Conservation (phyloP, 352 stramenopile species). For the Albugo candida region DNA sequence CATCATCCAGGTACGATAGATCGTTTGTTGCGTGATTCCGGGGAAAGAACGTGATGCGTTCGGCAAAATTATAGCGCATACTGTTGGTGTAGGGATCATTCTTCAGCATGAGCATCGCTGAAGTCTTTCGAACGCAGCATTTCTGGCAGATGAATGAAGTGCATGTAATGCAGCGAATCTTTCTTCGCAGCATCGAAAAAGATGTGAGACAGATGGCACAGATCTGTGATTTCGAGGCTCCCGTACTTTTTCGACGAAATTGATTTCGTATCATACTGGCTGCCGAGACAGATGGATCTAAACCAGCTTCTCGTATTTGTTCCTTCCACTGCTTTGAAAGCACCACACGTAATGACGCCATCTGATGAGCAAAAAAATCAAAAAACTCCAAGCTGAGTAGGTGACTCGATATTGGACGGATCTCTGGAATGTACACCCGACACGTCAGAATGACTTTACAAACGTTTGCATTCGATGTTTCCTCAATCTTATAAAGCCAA, state of each 20-base stretch:
- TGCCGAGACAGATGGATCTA: background rate
- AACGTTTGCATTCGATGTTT: conserved; percentile 30
- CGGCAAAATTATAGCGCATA: too few relatives aligned
- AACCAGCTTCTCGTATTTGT: conserved; percentile 12
- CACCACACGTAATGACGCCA: conserved; percentile 29
- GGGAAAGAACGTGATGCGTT: too few relatives aligned
- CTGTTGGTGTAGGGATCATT: too few relatives aligned
- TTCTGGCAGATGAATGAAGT: conserved; percentile 28
- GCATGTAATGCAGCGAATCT: conserved; percentile 32
- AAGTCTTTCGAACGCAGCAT: conserved; percentile 13
- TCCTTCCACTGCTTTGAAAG: conserved; percentile 35
- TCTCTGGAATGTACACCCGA: conserved; percentile 25
- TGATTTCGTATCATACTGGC: too few relatives aligned
- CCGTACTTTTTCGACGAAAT: too few relatives aligned
- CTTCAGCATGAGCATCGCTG: too few relatives aligned
- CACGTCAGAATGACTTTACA: conserved; percentile 57
- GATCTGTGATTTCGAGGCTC: too few relatives aligned
- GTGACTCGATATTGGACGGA: conserved; percentile 1
- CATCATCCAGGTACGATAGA: too few relatives aligned
- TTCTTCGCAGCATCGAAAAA: conserved; percentile 45
- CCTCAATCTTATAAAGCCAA: conserved; percentile 43
- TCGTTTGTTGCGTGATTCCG: too few relatives aligned
- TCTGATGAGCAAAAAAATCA: conserved; percentile 34
- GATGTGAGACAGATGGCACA: too few relatives aligned
- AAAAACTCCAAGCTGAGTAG: conserved; percentile 28